Evolutionary conservation across 257 asterid genomes (phyloP).

Genomic region (Nicotiana tabacum): DNA sequence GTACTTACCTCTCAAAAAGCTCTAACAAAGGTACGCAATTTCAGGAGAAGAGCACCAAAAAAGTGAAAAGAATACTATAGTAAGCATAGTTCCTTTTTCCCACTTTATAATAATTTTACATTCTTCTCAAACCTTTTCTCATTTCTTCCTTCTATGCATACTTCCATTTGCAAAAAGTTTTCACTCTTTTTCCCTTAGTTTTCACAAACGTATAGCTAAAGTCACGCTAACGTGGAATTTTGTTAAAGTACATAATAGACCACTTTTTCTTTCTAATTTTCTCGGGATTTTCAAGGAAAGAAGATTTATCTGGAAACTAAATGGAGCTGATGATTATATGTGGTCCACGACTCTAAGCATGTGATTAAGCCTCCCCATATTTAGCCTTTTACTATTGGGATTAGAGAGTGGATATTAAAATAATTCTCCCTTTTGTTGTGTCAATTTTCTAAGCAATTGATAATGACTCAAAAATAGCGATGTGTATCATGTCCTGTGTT

Average conservation of each 20-base stretch:
- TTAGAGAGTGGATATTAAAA: neutral
- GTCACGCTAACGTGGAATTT: conserved; percentile 35
- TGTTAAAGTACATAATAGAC: conserved; percentile 9
- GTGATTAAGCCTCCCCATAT: conserved; percentile 15
- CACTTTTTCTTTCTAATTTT: conserved; percentile 14
- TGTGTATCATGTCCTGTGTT: neutral
- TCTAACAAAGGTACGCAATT: conserved; percentile 46
- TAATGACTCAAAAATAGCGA: neutral
- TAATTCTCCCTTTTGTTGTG: neutral
- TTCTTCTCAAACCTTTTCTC: neutral
- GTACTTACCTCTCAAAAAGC: conserved; percentile 25
- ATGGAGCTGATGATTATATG: conserved; percentile 30
- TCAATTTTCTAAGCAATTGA: neutral
- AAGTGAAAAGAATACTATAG: neutral
- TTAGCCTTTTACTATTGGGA: neutral
- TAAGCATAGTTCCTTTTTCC: neutral
- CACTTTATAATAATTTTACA: conserved; percentile 11
- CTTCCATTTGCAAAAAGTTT: conserved; percentile 20
- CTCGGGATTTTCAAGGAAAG: conserved; percentile 41
- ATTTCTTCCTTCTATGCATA: conserved; percentile 28
- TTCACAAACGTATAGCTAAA: conserved; percentile 57
- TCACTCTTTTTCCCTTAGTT: conserved; percentile 32
- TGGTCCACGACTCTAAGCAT: conserved; percentile 24
- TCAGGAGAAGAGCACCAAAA: conserved; percentile 32
- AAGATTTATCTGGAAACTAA: conserved; percentile 2